These are phyloP conservation scores for Pistacia integerrima DNA, from an alignment of 345 rosid species.

Conservation along the genomic window DNA sequence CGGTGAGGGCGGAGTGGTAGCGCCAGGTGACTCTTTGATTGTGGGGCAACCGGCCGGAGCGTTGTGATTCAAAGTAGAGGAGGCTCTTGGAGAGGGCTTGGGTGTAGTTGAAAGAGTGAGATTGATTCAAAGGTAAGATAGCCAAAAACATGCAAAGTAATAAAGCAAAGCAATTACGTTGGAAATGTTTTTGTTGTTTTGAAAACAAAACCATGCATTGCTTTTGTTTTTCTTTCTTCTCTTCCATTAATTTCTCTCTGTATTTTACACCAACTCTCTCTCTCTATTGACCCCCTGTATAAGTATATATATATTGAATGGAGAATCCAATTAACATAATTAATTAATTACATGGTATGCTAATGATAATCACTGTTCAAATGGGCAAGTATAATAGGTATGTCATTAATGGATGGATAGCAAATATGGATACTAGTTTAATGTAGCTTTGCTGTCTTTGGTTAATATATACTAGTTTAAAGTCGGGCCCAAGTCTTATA, in stretches of 20 bases:
- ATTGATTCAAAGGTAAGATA: not conserved
- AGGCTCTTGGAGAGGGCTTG: slow-evolving; percentile 62
- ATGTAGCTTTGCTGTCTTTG: too few species aligned
- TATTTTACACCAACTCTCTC: not conserved
- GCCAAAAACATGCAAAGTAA: slow-evolving; percentile 5
- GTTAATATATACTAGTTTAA: too few species aligned
- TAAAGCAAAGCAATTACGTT: not conserved
- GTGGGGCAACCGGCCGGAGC: slow-evolving; percentile 64
- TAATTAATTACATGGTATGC: too few species aligned
- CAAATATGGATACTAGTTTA: too few species aligned
- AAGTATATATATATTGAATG: not conserved
- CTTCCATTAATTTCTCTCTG: slow-evolving; percentile 15
- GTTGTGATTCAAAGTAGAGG: slow-evolving; percentile 68
- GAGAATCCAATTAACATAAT: too few species aligned
- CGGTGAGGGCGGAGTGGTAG: slow-evolving; percentile 65
- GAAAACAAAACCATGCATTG: not conserved
- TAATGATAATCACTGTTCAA: too few species aligned
- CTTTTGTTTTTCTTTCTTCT: not conserved
- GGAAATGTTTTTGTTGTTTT: slow-evolving; percentile 7
- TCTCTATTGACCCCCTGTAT: not conserved
- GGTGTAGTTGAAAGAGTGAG: slow-evolving; percentile 41
- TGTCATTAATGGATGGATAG: not conserved
- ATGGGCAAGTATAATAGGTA: too few species aligned
- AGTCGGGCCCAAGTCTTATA: too few species aligned
- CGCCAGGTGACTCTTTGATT: slow-evolving; percentile 66